Percentiles rank a stretch among this genome's conserved stretches.
Conservation (phyloP, 2,329 filamentous ascomycete genomes). For the Cladosporium halotolerans region DNA sequence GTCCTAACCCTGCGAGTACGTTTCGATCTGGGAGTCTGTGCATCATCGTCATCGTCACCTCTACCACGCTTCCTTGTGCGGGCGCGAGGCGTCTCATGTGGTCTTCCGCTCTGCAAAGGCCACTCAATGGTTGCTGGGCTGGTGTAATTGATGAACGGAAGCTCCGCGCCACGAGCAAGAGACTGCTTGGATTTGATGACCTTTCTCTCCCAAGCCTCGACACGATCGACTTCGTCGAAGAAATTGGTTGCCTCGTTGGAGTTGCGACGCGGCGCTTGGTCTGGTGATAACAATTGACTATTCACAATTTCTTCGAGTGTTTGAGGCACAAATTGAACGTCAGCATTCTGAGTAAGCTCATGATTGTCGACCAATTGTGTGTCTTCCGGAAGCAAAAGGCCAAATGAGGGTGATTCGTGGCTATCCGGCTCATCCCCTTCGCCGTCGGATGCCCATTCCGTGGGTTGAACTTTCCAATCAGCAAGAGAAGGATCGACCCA, state of each 20-base stretch:
- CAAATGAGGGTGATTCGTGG: background rate
- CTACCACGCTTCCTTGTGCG: background rate
- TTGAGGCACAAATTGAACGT: constrained; percentile 1
- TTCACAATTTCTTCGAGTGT: constrained; percentile 5
- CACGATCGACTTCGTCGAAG: constrained; percentile 12
- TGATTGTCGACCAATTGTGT: background rate
- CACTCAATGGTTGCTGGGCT: background rate
- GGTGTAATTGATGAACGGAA: constrained; percentile 16
- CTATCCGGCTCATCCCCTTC: background rate
- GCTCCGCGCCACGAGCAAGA: background rate
- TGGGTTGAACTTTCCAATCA: background rate
- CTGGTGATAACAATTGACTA: background rate
- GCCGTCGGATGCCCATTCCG: background rate
- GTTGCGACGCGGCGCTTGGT: background rate
- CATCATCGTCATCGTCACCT: background rate
- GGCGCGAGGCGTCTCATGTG: background rate
- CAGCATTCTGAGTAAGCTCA: background rate
- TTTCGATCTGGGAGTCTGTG: background rate
- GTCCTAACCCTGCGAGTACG: background rate
- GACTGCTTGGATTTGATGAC: constrained; percentile 1
- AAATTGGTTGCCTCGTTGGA: constrained; percentile 11
- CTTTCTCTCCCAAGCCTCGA: constrained; percentile 14
- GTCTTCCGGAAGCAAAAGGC: background rate
- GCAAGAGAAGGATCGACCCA: background rate
- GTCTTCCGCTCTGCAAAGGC: background rate